Evolutionary conservation across 441 rosid species (phyloP).

Genomic region (Cnidoscolus chayamansa): DNA sequence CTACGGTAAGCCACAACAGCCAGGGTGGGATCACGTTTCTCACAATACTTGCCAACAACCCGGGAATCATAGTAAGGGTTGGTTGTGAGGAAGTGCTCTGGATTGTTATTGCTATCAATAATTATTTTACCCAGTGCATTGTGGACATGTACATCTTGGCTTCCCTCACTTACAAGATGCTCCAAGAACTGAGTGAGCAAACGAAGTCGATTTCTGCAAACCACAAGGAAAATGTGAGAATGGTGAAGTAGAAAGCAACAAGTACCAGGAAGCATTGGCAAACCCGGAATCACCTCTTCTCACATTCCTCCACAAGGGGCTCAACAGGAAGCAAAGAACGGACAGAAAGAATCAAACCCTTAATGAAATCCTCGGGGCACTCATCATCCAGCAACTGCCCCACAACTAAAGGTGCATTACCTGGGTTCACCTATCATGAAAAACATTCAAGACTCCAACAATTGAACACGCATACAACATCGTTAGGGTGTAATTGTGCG

Average conservation of each 20-base stretch:
- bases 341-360: constrained; percentile 90
- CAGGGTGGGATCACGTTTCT: constrained; percentile 98
- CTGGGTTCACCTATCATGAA: constrained; percentile 70
- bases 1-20: constrained; percentile 98
- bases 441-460: constrained; percentile 20
- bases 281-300: constrained; percentile 64
- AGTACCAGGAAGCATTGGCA: constrained; percentile 9
- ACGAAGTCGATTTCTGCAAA: constrained; percentile 92
- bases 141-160: constrained; percentile 99
- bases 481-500: neutral
- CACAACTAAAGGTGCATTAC: constrained; percentile 88
- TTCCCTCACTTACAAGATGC: constrained; percentile 99
- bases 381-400: constrained; percentile 95
- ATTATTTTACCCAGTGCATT: constrained; percentile 99
- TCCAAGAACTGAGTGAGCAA: constrained; percentile 99
- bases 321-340: constrained; percentile 99
- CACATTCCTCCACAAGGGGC: constrained; percentile 97
- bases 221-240: constrained; percentile 16
- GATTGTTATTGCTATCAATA: constrained; percentile 97
- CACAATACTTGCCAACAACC: constrained; percentile 98
- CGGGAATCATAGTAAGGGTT: constrained; percentile 97
- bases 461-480: neutral
- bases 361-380: constrained; percentile 90
- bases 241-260: constrained; percentile 12
- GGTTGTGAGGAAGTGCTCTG: constrained; percentile 98